A percentile compares a stretch with the other conserved stretches of the same genome.
phyloP scores from a whole-genome alignment of 2,329 filamentous ascomycete genomes.

The Orbilia ellipsospora region DNA sequence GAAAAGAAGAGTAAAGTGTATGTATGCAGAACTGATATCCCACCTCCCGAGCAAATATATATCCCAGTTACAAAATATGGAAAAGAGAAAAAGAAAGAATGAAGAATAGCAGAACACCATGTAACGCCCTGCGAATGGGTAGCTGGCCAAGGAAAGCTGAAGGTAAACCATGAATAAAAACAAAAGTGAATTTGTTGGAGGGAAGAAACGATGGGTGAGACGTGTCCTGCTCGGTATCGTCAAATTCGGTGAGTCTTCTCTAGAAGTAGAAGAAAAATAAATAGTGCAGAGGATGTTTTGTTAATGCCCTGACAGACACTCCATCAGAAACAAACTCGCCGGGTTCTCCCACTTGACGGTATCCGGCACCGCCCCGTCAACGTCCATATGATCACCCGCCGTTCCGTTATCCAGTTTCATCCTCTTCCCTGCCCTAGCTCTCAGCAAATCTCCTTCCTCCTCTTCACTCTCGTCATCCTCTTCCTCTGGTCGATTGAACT shows the following conservation, averaged over 20 bases:
- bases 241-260: no score
- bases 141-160: constrained; percentile 4
- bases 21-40: not conserved
- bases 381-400: constrained; percentile 38
- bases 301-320: constrained; percentile 53
- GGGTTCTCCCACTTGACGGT: constrained; percentile 54
- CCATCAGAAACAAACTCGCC: constrained; percentile 50
- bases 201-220: not conserved
- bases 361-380: constrained; percentile 47
- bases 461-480: constrained; percentile 25
- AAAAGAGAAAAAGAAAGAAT: constrained; percentile 10
- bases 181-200: not conserved
- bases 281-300: no score
- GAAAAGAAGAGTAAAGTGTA: constrained; percentile 6
- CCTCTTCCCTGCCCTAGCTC: constrained; percentile 39
- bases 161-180: constrained; percentile 9
- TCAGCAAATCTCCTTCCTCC: constrained; percentile 23
- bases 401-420: constrained; percentile 33
- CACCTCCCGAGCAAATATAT: not conserved
- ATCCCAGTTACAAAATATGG: not conserved
- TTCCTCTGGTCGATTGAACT: constrained; percentile 43
- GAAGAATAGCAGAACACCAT: constrained; percentile 25
- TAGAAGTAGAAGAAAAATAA: no score
- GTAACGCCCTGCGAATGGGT: constrained; percentile 48
- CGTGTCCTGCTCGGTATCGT: no score